Evolutionary conservation across 192 early-diverging fungal species (phyloP).

Genomic region (Linnemannia schmuckeri): DNA sequence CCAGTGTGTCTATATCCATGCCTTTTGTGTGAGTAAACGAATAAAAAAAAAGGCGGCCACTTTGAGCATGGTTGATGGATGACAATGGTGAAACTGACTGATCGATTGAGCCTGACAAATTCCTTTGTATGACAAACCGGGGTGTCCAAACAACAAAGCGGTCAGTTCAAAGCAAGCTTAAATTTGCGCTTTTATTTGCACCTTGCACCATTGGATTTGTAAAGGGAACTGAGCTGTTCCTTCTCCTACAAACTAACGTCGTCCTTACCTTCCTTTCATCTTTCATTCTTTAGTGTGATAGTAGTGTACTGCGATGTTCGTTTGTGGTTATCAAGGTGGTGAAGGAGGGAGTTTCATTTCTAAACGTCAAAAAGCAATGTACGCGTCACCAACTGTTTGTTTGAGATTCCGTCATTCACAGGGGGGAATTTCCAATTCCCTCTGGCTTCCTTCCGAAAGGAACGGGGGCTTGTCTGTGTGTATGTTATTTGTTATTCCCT

Average conservation of each 20-base stretch:
- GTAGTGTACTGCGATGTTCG: neutral
- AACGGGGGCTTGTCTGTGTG: neutral
- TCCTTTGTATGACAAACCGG: neutral
- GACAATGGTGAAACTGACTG: neutral
- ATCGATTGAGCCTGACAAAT: conserved; percentile 7
- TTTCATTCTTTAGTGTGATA: neutral
- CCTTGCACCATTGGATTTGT: neutral
- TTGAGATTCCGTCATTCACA: neutral
- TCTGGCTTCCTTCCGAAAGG: neutral
- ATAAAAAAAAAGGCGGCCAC: neutral
- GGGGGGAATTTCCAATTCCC: neutral
- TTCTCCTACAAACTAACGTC: neutral
- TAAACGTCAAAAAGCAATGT: neutral
- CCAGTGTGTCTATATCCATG: neutral
- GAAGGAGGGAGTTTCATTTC: neutral
- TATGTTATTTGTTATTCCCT: neutral
- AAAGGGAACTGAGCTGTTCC: neutral
- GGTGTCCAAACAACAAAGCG: neutral
- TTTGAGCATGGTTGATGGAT: too few relatives aligned
- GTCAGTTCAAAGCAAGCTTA: neutral
- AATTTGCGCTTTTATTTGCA: neutral
- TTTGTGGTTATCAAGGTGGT: too few relatives aligned
- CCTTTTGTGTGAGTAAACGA: neutral
- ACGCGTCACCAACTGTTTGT: neutral
- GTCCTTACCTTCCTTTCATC: neutral